Conservation (phyloP, 164 flowering plant genomes). For the Litsea cubeba region DNA sequence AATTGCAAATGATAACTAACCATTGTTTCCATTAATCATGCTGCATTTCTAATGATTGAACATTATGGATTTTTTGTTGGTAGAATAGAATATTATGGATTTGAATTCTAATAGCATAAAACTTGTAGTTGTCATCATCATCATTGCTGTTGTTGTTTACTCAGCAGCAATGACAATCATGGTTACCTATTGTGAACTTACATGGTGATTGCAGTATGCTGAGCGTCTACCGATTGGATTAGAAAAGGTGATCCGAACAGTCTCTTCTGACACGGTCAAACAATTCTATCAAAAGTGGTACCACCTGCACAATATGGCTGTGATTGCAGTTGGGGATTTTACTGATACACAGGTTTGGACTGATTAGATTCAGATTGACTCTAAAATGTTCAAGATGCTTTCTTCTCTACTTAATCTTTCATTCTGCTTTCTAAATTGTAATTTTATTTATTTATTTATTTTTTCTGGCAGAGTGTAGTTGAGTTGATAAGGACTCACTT, state of each 20-base stretch:
- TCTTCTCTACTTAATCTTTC: not conserved
- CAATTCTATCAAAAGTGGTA: slow-evolving; percentile 85
- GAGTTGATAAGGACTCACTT: slow-evolving; percentile 79
- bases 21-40: too few relatives aligned
- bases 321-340: slow-evolving; percentile 93
- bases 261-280: slow-evolving; percentile 69
- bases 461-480: slow-evolving; percentile 59
- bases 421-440: slow-evolving; percentile 1
- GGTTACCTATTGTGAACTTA: slow-evolving; percentile 1
- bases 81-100: too few relatives aligned
- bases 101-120: too few relatives aligned
- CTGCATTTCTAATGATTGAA: too few relatives aligned
- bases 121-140: not conserved
- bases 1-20: too few relatives aligned
- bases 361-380: slow-evolving; percentile 4
- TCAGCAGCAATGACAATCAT: not conserved
- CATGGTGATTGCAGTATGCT: slow-evolving; percentile 69
- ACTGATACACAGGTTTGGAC: slow-evolving; percentile 73
- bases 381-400: not conserved
- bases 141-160: not conserved
- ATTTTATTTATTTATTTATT: slow-evolving; percentile 4
- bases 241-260: slow-evolving; percentile 81
- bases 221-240: slow-evolving; percentile 90
- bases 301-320: slow-evolving; percentile 83
- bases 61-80: too few relatives aligned